Evolutionary conservation across 2,329 filamentous ascomycete genomes (phyloP), one percentile per base, ranked within the genome.

Genomic region (Rhynchosporium graminicola): DNA sequence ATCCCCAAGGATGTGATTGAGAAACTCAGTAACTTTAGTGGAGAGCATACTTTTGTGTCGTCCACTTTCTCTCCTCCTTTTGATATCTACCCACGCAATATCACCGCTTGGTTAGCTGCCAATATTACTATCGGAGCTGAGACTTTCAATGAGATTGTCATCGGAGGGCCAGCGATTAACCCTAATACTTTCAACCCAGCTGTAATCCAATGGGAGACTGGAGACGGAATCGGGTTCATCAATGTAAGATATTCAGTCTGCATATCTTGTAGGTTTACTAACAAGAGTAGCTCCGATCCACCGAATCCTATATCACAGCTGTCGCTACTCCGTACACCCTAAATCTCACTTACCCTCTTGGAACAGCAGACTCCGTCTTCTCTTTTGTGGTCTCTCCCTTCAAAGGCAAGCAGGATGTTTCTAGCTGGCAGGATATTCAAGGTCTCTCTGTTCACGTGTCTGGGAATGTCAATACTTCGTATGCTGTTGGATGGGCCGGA

Each of bases 61-160:
- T 80, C 80, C 5, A 80, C 84, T 0, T 85, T 80, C 69, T 84
- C 83, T 1, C 84, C 84, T 0, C 84, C 85, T 0, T 85, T 79
- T 56, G 86, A 88, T 69, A 76, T 76, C 1, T 79, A 78, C 15
- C 78, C 80, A 0, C 79, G 86, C 20, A 87, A 87, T 67, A 83
- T 87, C 64, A 82, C 82, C 0, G 79, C 82, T 10, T 88, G 83
- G 82, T 68, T 88, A 0, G 81, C 81, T 0, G 72, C 78, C 3
- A 79, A 82, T 29, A 74, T 88, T 10, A 86, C 80, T 8, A 86
- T 88, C 64, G 86, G 86, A 43, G 83, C 82, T 0, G 80, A 85
- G 69, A 82, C 83, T 0, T 86, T 84, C 66, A 77, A 81, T 12
- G 80, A 87, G 71, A 80, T 77, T 47, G 78, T 80, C 1, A 72